Percentiles rank a stretch among this genome's conserved stretches.
Evolutionary conservation across 2,329 filamentous ascomycete genomes (phyloP).

Genomic region (Ophiosphaerella herpotricha): DNA sequence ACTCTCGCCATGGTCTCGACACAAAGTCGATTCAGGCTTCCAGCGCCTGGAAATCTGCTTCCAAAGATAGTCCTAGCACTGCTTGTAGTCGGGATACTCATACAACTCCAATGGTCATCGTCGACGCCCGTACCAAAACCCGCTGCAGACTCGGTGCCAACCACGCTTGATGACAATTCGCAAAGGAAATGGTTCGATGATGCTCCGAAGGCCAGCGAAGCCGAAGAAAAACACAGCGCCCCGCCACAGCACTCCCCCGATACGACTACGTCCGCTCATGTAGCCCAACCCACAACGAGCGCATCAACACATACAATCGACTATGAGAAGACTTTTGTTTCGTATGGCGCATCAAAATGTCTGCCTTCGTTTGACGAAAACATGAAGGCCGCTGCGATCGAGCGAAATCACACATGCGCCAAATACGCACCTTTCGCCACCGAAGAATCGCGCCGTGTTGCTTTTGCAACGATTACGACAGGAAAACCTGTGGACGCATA

Average conservation of each 20-base stretch:
- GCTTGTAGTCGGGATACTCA: conserved; percentile 7
- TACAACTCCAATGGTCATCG: conserved; percentile 7
- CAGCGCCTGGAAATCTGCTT: neutral
- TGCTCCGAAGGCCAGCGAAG: conserved; percentile 2
- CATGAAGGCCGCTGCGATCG: conserved; percentile 9
- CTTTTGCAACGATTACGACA: conserved; percentile 46
- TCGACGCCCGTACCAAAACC: neutral
- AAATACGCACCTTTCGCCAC: conserved; percentile 17
- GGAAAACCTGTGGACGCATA: conserved; percentile 40
- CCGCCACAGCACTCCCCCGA: conserved; percentile 2
- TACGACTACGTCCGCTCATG: neutral
- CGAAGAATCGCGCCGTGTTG: conserved; percentile 14
- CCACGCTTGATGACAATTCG: conserved; percentile 1
- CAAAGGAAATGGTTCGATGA: conserved; percentile 8
- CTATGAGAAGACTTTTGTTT: conserved; percentile 12
- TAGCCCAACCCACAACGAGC: neutral
- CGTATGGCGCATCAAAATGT: conserved; percentile 21
- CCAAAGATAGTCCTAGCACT: conserved; percentile 7
- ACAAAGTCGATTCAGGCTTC: conserved; percentile 1
- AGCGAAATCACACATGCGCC: conserved; percentile 17
- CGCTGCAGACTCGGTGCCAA: neutral
- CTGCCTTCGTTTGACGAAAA: conserved; percentile 14
- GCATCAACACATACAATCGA: neutral
- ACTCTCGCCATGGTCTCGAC: conserved; percentile 1
- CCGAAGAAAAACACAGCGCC: neutral